Percentiles rank a stretch among this genome's conserved stretches.
phyloP scores from a whole-genome alignment of 257 asterid genomes.

The Lycium ferocissimum region DNA sequence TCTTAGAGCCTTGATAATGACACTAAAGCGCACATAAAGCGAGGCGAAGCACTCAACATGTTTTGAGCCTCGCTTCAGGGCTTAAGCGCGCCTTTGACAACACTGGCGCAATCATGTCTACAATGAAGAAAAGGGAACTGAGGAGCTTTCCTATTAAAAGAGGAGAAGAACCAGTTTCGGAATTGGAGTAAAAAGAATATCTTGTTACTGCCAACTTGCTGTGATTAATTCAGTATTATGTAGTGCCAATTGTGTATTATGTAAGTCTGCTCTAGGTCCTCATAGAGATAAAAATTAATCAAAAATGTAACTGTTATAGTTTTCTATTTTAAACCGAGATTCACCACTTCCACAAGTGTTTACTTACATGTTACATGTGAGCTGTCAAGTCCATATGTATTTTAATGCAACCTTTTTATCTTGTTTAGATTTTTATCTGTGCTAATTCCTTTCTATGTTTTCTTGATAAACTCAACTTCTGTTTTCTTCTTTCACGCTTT shows the following conservation, averaged over 20 bases:
- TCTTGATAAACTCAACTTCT: slow-evolving; percentile 5
- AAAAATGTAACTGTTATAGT: neutral
- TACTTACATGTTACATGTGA: neutral
- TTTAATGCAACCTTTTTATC: neutral
- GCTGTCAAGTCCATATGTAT: neutral
- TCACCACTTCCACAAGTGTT: slow-evolving; percentile 15
- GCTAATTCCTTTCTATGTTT: slow-evolving; percentile 15
- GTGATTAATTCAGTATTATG: neutral
- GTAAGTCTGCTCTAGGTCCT: neutral
- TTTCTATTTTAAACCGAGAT: slow-evolving; percentile 1
- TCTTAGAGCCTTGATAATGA: too few species aligned
- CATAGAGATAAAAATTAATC: neutral
- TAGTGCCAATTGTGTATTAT: neutral
- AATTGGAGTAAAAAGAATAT: neutral
- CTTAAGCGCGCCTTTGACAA: too few species aligned
- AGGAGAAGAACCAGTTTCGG: slow-evolving; percentile 15
- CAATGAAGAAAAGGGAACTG: neutral
- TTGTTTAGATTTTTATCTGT: neutral
- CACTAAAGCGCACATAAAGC: too few species aligned
- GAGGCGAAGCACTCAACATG: too few species aligned
- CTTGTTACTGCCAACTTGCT: neutral
- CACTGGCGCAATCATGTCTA: neutral
- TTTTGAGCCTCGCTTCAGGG: too few species aligned
- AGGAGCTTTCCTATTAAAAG: slow-evolving; percentile 20
- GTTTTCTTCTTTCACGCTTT: slow-evolving; percentile 32